Conservation (phyloP, 192 early-diverging fungal genomes). For the Paraglomus brasilianum region DNA sequence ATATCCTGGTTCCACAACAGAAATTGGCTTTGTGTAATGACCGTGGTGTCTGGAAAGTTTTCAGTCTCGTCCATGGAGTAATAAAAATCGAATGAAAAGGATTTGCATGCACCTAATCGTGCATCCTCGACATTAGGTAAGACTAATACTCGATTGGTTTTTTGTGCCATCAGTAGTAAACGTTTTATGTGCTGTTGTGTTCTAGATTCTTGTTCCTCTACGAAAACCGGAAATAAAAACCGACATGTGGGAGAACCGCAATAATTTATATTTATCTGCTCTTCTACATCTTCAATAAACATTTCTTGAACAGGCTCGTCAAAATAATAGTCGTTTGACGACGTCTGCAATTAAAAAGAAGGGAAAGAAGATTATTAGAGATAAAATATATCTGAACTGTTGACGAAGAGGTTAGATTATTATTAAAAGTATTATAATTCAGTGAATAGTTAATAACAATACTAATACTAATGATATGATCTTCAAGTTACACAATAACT, state of each 20-base stretch:
- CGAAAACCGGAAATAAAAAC: constrained; percentile 23
- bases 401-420: no score
- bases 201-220: background rate
- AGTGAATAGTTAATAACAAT: no score
- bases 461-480: no score
- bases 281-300: background rate
- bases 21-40: constrained; percentile 9
- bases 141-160: background rate
- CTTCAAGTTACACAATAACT: no score
- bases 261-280: constrained; percentile 19
- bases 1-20: background rate
- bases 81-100: constrained; percentile 18
- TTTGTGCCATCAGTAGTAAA: background rate
- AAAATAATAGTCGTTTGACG: no score
- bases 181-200: background rate
- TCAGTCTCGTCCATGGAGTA: background rate
- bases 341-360: no score
- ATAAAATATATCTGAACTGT: no score
- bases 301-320: no score
- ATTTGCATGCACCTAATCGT: background rate
- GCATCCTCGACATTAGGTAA: background rate
- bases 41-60: constrained; percentile 1
- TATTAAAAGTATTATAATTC: no score
- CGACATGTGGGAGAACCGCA: constrained; percentile 1
- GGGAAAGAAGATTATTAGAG: no score